Conservation (phyloP, 2,329 filamentous ascomycete genomes). For the Colletotrichum magnum region DNA sequence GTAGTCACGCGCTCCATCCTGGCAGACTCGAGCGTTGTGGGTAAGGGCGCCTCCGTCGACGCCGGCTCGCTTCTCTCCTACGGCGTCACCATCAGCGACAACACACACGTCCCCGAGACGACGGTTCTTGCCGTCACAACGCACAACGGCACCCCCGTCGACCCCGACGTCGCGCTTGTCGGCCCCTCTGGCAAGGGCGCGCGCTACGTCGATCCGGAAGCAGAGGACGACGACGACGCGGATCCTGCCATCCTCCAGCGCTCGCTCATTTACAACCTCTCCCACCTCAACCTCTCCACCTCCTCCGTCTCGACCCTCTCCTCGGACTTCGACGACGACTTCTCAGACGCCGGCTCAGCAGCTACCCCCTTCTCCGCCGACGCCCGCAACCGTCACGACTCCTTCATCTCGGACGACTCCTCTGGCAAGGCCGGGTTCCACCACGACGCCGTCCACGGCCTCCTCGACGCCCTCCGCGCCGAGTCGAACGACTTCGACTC, state of each 20-base stretch:
- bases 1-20: slow-evolving; percentile 81
- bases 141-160: slow-evolving; percentile 53
- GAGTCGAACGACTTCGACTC: slow-evolving; percentile 84
- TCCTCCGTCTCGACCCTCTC: slow-evolving; percentile 72
- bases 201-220: slow-evolving; percentile 60
- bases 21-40: slow-evolving; percentile 79
- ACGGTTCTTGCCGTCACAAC: slow-evolving; percentile 54
- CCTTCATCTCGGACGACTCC: slow-evolving; percentile 81
- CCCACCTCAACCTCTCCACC: slow-evolving; percentile 65
- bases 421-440: slow-evolving; percentile 79
- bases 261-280: slow-evolving; percentile 68
- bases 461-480: slow-evolving; percentile 87
- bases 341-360: slow-evolving; percentile 77
- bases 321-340: slow-evolving; percentile 76
- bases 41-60: slow-evolving; percentile 77
- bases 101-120: slow-evolving; percentile 59
- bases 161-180: slow-evolving; percentile 61
- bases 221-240: slow-evolving; percentile 64
- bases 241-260: slow-evolving; percentile 68
- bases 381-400: slow-evolving; percentile 76
- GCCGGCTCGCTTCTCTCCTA: slow-evolving; percentile 85
- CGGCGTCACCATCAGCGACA: slow-evolving; percentile 79
- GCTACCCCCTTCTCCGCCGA: slow-evolving; percentile 60
- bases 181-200: slow-evolving; percentile 67
- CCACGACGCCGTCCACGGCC: slow-evolving; percentile 85